phyloP scores from a whole-genome alignment of 805 yeast species.

The Yarrowia phangngaensis region DNA sequence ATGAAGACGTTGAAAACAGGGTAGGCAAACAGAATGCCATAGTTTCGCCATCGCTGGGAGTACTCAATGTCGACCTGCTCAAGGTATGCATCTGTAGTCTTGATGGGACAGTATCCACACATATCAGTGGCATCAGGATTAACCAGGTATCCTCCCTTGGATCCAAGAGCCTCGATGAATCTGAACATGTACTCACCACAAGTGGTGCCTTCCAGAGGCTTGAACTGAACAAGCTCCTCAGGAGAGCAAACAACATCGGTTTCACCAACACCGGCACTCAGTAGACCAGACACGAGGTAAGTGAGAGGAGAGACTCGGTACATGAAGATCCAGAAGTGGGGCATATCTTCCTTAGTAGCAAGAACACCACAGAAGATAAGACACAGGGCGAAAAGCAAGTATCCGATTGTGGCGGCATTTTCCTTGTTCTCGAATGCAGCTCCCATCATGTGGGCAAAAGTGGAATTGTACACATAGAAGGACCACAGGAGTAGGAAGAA shows the following conservation, averaged over 20 bases:
- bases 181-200: slow-evolving; percentile 53
- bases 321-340: slow-evolving; percentile 80
- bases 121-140: slow-evolving; percentile 45
- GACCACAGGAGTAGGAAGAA: slow-evolving; percentile 42
- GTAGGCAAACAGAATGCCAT: slow-evolving; percentile 53
- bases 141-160: slow-evolving; percentile 45
- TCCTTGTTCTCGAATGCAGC: slow-evolving; percentile 39
- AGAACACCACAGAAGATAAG: slow-evolving; percentile 77
- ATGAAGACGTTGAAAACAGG: slow-evolving; percentile 47
- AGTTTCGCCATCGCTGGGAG: slow-evolving; percentile 51
- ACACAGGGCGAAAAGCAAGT: slow-evolving; percentile 56
- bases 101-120: slow-evolving; percentile 61
- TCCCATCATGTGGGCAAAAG: slow-evolving; percentile 44
- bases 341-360: slow-evolving; percentile 50
- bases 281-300: slow-evolving; percentile 57
- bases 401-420: slow-evolving; percentile 59
- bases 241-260: slow-evolving; percentile 47
- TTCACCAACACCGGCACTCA: slow-evolving; percentile 48
- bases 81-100: slow-evolving; percentile 58
- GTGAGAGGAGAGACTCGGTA: slow-evolving; percentile 69
- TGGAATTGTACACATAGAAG: slow-evolving; percentile 48
- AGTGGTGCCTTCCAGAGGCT: slow-evolving; percentile 55
- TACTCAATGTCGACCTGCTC: slow-evolving; percentile 37
- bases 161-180: slow-evolving; percentile 41
- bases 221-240: slow-evolving; percentile 48